Evolutionary conservation across 495 filamentous ascomycete species (phyloP).

Genomic region (Penicillium mononematosum): DNA sequence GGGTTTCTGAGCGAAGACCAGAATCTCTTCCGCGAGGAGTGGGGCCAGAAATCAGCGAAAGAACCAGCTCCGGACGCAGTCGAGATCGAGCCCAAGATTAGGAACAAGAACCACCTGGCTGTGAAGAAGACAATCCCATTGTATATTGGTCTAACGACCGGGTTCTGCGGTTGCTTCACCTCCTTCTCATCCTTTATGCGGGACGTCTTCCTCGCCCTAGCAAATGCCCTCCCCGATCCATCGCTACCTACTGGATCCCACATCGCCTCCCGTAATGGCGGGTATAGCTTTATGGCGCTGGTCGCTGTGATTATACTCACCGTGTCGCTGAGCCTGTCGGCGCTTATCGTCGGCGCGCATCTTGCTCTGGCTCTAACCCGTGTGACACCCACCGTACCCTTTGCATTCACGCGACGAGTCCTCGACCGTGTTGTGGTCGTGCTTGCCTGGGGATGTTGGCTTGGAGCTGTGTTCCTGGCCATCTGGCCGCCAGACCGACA

Average conservation of each 20-base stretch:
- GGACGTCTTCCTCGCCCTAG: slow-evolving; percentile 78
- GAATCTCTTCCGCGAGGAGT: slow-evolving; percentile 70
- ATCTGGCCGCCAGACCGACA: slow-evolving; percentile 69
- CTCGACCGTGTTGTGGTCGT: slow-evolving; percentile 62
- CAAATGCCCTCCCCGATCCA: slow-evolving; percentile 66
- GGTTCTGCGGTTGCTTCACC: slow-evolving; percentile 92
- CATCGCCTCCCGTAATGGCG: slow-evolving; percentile 57
- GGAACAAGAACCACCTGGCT: slow-evolving; percentile 40
- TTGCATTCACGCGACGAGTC: slow-evolving; percentile 52
- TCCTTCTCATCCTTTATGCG: slow-evolving; percentile 89
- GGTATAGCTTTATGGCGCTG: slow-evolving; percentile 80
- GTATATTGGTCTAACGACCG: slow-evolving; percentile 88
- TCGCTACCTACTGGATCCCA: slow-evolving; percentile 19
- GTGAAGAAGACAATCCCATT: slow-evolving; percentile 81
- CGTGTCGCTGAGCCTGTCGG: slow-evolving; percentile 62
- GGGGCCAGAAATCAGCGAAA: slow-evolving; percentile 36
- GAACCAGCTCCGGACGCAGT: slow-evolving; percentile 15
- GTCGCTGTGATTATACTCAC: slow-evolving; percentile 68
- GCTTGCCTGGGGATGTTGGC: slow-evolving; percentile 71
- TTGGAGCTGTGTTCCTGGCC: slow-evolving; percentile 72
- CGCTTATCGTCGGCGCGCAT: slow-evolving; percentile 55
- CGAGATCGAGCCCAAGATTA: slow-evolving; percentile 15
- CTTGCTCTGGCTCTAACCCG: slow-evolving; percentile 59
- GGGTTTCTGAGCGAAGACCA: slow-evolving; percentile 82
- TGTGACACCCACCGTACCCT: slow-evolving; percentile 58